phyloP scores from a whole-genome alignment of 2,329 filamentous ascomycete genomes.

The Clarireedia sp. region DNA sequence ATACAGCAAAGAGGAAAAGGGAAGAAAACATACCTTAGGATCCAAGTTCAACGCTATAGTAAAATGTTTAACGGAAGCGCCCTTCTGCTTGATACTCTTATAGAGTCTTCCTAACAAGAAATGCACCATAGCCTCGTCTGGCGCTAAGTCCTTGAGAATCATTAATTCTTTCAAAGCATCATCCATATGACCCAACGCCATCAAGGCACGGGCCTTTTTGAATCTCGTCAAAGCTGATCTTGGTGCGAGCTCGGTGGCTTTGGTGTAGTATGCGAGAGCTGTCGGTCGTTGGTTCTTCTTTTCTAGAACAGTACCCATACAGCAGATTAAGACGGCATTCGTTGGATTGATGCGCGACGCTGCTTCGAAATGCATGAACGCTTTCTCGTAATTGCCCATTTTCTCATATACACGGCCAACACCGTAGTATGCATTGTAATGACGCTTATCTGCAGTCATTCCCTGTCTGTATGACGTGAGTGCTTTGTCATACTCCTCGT shows the following conservation, averaged over 20 bases:
- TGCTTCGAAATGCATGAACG: constrained; percentile 82
- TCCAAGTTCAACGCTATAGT: constrained; percentile 93
- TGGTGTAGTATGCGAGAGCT: constrained; percentile 73
- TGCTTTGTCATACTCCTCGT: constrained; percentile 96
- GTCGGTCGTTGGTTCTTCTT: constrained; percentile 74
- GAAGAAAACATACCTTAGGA: constrained; percentile 62
- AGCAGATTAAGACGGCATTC: constrained; percentile 86
- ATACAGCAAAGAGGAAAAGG: background rate
- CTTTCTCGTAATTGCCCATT: constrained; percentile 82
- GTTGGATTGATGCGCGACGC: constrained; percentile 87
- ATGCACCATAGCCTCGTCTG: constrained; percentile 92
- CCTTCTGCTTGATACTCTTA: constrained; percentile 63
- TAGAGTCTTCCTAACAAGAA: constrained; percentile 85
- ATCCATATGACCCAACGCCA: constrained; percentile 64
- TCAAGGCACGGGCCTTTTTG: constrained; percentile 69
- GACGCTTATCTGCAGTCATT: constrained; percentile 75
- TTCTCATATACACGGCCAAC: constrained; percentile 78
- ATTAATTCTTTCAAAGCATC: constrained; percentile 75
- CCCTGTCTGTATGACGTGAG: constrained; percentile 79
- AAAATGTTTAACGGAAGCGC: constrained; percentile 82
- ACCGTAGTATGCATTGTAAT: constrained; percentile 99
- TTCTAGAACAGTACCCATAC: constrained; percentile 83
- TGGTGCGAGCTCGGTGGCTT: constrained; percentile 75
- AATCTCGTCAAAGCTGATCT: constrained; percentile 77
- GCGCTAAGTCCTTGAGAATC: constrained; percentile 82